Evolutionary conservation across 108 stramenopile species (phyloP).

Genomic region (Epithemia pelagica): DNA sequence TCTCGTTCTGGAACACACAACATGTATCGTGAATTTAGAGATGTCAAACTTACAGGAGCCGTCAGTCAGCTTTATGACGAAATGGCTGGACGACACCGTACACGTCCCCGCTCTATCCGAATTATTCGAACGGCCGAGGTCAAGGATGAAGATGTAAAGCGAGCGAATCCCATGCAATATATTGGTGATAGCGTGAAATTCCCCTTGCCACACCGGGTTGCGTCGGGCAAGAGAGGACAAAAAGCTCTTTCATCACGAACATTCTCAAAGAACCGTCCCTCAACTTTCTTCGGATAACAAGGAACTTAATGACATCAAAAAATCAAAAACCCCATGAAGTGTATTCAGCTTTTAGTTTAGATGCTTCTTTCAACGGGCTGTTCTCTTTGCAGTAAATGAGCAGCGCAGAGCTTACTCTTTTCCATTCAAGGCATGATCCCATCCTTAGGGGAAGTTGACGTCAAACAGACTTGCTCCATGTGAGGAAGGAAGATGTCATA

Average conservation of each 20-base stretch:
- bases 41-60: conserved; percentile 91
- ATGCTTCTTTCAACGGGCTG: too few species aligned
- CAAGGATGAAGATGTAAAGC: conserved; percentile 85
- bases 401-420: too few species aligned
- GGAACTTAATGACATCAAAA: not conserved
- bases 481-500: too few species aligned
- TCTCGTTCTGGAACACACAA: conserved; percentile 99
- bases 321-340: too few species aligned
- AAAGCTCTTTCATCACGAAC: conserved; percentile 75
- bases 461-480: too few species aligned
- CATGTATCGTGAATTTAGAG: conserved; percentile 99
- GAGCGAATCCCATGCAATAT: conserved; percentile 88
- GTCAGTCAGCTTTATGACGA: conserved; percentile 98
- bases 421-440: too few species aligned
- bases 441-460: too few species aligned
- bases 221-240: conserved; percentile 84
- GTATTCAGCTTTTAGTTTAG: too few species aligned
- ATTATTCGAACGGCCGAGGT: conserved; percentile 96
- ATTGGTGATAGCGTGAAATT: conserved; percentile 90
- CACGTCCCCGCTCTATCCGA: conserved; percentile 97
- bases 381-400: too few species aligned
- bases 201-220: conserved; percentile 96
- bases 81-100: conserved; percentile 99
- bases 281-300: conserved; percentile 75
- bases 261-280: conserved; percentile 74